phyloP scores from a whole-genome alignment of 1,284 basidiomycete genomes.

The Microbotryum lychnidis-dioicae region DNA sequence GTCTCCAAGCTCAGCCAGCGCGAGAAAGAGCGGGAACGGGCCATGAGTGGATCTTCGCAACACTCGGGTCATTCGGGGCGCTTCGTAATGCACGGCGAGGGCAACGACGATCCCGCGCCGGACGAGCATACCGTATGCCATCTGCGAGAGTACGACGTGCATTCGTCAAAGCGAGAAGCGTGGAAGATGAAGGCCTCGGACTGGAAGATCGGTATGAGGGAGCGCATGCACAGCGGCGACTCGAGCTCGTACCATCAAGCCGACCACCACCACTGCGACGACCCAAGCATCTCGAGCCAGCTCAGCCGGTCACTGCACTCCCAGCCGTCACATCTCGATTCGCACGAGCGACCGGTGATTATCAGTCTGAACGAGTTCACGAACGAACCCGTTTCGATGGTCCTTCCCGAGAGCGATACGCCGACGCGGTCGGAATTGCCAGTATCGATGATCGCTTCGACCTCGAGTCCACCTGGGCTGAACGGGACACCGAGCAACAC shows the following conservation, averaged over 20 bases:
- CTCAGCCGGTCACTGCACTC: background rate
- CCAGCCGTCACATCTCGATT: background rate
- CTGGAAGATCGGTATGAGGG: background rate
- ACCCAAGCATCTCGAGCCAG: slow-evolving; percentile 2
- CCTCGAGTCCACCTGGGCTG: no score
- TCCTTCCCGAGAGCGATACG: background rate
- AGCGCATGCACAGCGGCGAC: background rate
- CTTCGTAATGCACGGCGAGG: background rate
- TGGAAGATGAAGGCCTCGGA: slow-evolving; percentile 1
- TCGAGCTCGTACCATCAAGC: slow-evolving; percentile 1
- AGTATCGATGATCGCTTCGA: background rate
- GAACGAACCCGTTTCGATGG: no score
- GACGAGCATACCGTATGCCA: slow-evolving; percentile 2
- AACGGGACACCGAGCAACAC: background rate
- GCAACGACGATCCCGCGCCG: background rate
- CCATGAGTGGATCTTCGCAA: background rate
- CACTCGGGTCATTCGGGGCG: no score
- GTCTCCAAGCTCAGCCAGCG: background rate
- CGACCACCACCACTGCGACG: slow-evolving; percentile 2
- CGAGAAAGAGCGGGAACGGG: background rate
- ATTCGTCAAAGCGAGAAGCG: slow-evolving; percentile 5
- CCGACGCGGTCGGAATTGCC: slow-evolving; percentile 10
- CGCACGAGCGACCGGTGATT: background rate
- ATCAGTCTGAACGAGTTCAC: background rate
- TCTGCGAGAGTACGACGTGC: slow-evolving; percentile 10